A percentile compares a stretch with the other conserved stretches of the same genome.
phyloP scores from a whole-genome alignment of 1,284 basidiomycete species.

The Spongiforma sp. region DNA sequence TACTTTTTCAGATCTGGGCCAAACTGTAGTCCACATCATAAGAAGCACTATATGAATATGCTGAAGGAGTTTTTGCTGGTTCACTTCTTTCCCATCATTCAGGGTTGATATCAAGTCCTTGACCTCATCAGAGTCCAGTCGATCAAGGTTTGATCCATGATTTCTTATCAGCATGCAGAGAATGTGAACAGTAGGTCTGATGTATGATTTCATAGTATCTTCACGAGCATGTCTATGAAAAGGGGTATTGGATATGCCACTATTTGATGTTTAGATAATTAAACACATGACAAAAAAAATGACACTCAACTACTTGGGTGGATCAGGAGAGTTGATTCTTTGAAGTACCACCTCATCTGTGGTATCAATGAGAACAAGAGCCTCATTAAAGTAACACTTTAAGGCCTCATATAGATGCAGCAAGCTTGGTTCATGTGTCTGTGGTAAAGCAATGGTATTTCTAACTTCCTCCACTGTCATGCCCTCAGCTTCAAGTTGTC shows the following conservation, averaged over 20 bases:
- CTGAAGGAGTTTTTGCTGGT: background rate
- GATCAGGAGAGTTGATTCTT: slow-evolving; percentile 16
- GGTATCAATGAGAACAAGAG: background rate
- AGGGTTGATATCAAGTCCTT: no score
- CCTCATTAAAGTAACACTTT: slow-evolving; percentile 1
- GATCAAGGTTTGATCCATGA: no score
- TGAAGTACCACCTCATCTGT: slow-evolving; percentile 13
- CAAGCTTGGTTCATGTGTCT: accelerated
- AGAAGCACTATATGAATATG: slow-evolving; percentile 1
- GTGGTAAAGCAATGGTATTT: background rate
- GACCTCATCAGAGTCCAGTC: no score
- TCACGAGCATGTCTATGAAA: slow-evolving; percentile 7
- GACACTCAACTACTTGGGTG: no score
- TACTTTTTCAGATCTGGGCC: background rate
- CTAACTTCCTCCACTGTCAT: background rate
- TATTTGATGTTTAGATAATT: no score
- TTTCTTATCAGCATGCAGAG: background rate
- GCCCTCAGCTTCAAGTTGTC: accelerated
- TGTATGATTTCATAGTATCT: background rate
- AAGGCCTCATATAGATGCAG: background rate
- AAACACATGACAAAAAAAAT: no score
- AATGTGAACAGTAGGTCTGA: accelerated
- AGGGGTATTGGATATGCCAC: slow-evolving; percentile 16
- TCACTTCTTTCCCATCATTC: no score
- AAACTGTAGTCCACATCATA: slow-evolving; percentile 14